Percentiles rank a stretch among this genome's conserved stretches.
These are phyloP conservation scores for Aspergillus novoparasiticus DNA, from an alignment of 2,329 filamentous ascomycete species.

Conservation along the genomic window DNA sequence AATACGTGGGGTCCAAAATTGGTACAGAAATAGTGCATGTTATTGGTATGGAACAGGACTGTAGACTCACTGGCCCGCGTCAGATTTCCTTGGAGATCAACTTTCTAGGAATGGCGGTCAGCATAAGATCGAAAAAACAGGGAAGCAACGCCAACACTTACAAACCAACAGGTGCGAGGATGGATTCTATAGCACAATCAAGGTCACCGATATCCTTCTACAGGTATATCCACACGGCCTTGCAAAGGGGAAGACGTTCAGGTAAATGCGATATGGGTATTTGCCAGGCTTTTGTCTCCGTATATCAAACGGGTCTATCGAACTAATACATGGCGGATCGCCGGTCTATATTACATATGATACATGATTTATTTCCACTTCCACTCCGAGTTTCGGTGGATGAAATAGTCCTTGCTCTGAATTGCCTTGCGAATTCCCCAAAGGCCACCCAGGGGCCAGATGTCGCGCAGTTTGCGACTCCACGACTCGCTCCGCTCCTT, in stretches of 20 bases:
- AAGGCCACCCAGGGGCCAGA: conserved; percentile 19
- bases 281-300: neutral
- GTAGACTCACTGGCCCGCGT: no score
- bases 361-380: conserved; percentile 14
- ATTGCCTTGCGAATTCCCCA: conserved; percentile 22
- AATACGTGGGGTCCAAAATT: no score
- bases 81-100: no score
- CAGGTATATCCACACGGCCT: no score
- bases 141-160: no score
- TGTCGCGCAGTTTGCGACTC: conserved; percentile 14
- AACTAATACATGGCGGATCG: conserved; percentile 4
- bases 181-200: no score
- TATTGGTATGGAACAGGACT: no score
- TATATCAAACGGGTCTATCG: neutral
- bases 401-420: conserved; percentile 21
- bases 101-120: no score
- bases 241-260: neutral
- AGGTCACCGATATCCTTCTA: neutral
- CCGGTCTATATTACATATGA: neutral
- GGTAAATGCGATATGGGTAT: neutral
- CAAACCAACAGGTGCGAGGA: no score
- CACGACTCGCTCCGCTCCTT: conserved; percentile 16
- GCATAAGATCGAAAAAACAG: no score
- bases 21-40: no score
- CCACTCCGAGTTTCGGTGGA: conserved; percentile 20